A percentile compares a stretch with the other conserved stretches of the same genome.
Evolutionary conservation across 352 stramenopile genomes (phyloP).

Genomic region (Globisporangium spiculum): DNA sequence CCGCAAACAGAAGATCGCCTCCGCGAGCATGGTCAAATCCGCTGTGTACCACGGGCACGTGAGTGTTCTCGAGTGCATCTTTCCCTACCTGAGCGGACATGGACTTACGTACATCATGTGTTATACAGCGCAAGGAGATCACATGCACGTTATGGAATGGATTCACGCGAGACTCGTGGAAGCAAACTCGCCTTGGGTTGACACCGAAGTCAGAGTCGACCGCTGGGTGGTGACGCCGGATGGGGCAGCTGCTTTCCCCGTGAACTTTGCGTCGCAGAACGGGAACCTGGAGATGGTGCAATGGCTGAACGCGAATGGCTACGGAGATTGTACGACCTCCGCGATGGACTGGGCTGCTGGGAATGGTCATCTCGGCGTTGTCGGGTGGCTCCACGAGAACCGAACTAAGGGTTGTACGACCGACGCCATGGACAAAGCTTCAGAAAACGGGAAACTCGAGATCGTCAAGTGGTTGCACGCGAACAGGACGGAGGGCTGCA

Average conservation of each 20-base stretch:
- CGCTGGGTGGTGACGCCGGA: background rate
- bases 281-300: background rate
- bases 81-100: background rate
- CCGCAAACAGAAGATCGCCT: background rate
- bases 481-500: background rate
- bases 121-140: background rate
- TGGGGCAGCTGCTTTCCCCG: background rate
- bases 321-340: background rate
- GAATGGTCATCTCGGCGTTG: background rate
- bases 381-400: slow-evolving; percentile 1
- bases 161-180: background rate
- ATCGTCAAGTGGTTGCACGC: background rate
- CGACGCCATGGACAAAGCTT: background rate
- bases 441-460: background rate
- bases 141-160: background rate
- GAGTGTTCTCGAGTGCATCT: background rate
- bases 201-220: background rate
- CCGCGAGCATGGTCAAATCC: background rate
- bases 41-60: background rate
- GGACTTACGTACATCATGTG: background rate
- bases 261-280: background rate
- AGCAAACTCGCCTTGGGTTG: background rate
- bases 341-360: slow-evolving; percentile 2
- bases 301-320: background rate
- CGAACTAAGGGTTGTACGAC: background rate